phyloP scores from a whole-genome alignment of 305 asterid species.

The Fraxinus dipetala region DNA sequence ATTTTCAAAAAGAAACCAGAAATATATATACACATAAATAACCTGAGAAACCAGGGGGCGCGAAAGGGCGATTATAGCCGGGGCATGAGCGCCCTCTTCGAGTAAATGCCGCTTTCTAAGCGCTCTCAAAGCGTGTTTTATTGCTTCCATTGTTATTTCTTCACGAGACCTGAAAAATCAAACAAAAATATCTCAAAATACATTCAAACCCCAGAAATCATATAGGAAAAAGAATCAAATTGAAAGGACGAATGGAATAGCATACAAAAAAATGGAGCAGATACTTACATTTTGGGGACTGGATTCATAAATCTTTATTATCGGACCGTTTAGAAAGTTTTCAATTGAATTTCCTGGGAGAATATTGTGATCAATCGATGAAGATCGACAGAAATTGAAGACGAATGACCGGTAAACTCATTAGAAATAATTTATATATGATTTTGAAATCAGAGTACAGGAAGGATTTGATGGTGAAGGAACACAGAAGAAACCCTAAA shows the following conservation, averaged over 20 bases:
- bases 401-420: neutral
- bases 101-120: conserved; percentile 75
- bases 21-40: neutral
- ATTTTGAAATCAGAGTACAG: conserved; percentile 8
- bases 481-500: conserved; percentile 7
- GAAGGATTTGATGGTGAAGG: conserved; percentile 11
- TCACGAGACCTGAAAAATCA: conserved; percentile 52
- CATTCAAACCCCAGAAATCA: neutral
- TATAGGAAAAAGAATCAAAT: neutral
- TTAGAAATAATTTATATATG: neutral
- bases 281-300: conserved; percentile 27
- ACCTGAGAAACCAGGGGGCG: conserved; percentile 80
- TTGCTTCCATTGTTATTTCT: conserved; percentile 52
- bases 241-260: neutral
- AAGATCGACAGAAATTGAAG: neutral
- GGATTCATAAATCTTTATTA: conserved; percentile 14
- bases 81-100: conserved; percentile 94
- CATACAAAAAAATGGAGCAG: neutral
- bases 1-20: neutral
- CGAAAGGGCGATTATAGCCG: conserved; percentile 72
- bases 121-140: conserved; percentile 74
- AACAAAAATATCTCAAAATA: neutral
- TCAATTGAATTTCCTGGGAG: conserved; percentile 9
- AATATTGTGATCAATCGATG: neutral
- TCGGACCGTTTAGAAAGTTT: conserved; percentile 12